Conservation (phyloP, 768 basidiomycete genomes). For the Macrolepiota fuliginosa region DNA sequence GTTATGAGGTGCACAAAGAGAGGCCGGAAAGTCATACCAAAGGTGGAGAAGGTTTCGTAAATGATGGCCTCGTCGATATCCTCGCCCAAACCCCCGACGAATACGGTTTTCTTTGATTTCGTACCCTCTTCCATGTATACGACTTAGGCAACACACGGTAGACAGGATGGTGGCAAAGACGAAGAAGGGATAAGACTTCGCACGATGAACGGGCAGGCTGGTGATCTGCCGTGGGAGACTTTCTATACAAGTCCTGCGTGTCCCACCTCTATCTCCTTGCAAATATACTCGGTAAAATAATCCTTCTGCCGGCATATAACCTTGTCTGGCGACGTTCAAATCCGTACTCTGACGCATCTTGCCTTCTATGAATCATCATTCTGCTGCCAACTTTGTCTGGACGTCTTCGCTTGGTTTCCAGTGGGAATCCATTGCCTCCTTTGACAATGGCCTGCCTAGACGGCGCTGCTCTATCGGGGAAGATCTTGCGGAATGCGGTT, state of each 20-base stretch:
- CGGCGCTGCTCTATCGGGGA: slow-evolving; percentile 34
- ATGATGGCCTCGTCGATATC: slow-evolving; percentile 79
- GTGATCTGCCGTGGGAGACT: slow-evolving; percentile 6
- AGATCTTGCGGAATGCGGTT: slow-evolving; percentile 27
- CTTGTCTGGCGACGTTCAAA: not conserved
- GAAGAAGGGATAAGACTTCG: slow-evolving; percentile 33
- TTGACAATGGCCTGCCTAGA: slow-evolving; percentile 17
- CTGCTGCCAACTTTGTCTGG: slow-evolving; percentile 3
- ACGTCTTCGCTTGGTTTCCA: slow-evolving; percentile 19
- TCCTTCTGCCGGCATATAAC: slow-evolving; percentile 6
- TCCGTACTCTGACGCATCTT: not conserved
- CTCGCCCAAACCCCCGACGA: slow-evolving; percentile 79
- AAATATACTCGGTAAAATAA: slow-evolving; percentile 10
- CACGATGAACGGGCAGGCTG: slow-evolving; percentile 34
- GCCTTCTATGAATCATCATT: slow-evolving; percentile 8
- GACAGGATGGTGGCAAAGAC: slow-evolving; percentile 16
- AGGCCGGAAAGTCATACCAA: slow-evolving; percentile 54
- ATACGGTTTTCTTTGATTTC: slow-evolving; percentile 83
- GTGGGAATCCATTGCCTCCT: slow-evolving; percentile 31
- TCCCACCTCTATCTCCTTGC: slow-evolving; percentile 13
- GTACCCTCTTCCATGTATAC: slow-evolving; percentile 74
- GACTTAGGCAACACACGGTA: slow-evolving; percentile 2
- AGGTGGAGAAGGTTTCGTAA: slow-evolving; percentile 80
- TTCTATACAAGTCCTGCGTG: slow-evolving; percentile 1
- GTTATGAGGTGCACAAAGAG: not conserved